Base-by-base conservation (phyloP, 2,329 filamentous ascomycete species). In the Sporothrix dimorphospora region DNA sequence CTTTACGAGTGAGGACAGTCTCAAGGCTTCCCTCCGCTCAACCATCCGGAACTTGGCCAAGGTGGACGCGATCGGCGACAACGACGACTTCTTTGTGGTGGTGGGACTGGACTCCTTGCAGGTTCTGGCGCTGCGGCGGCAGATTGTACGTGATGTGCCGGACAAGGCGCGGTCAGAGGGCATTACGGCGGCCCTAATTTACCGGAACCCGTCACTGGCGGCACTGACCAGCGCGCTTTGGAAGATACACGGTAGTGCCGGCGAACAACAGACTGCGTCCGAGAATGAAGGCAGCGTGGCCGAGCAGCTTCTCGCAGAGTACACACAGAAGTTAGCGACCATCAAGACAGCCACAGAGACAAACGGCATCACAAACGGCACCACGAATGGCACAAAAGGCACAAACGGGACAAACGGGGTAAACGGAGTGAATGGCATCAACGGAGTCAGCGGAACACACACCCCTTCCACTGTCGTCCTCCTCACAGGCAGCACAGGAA, bases 401-500 rank as follows among this genome's bases (percentile, higher is more conserved):
- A 1, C 11, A 9, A 55, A 55, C 21, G 11, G 55, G 2, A 16
- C 16, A 16, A 40, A 59, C 11, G 19, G 27, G 3, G 6, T 14
- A 12, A 57, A 57, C 53, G 19, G 27, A 3, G 6, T 14, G 12
- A 57, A 57, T 27, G 53, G 53, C 4, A 24, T 12, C 16, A 61
- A 40, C 34, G 34, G 57, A 16, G 34, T 16, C 19, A 63, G 24
- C 59, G 38, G 38, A 12, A 14, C 30, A 2, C 24, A 27, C 47
- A 34, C 16, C 1, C 51, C 16, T 1, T 38, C 49, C n/a, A 42
- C 34, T 0, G n/a, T 42, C 14, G 47, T 71, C n/a, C 19, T 71
- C 38, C n/a, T 71, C n/a, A 71, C 69, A 1, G 69, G 69, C 9
- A 71, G 69, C 42, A 71, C 69, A 0, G 69, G 69, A n/a, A 53